Evolutionary conservation across 768 basidiomycete species (phyloP).

Genomic region (Podaxis rugospora): DNA sequence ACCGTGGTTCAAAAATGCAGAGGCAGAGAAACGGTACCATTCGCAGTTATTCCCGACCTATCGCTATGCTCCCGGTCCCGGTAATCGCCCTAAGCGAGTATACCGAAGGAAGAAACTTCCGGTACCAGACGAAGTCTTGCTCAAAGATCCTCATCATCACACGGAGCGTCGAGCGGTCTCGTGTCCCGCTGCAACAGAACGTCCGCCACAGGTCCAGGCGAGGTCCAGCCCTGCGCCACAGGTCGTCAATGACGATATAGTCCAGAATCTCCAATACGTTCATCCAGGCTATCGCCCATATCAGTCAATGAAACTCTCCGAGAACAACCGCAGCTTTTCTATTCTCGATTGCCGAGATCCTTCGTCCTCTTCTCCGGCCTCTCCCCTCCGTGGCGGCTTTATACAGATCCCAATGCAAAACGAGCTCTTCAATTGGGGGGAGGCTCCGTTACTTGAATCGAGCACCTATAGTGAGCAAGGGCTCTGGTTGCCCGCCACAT

Average conservation of each 20-base stretch:
- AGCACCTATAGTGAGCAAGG: neutral
- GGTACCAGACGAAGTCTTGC: neutral
- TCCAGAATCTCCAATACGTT: neutral
- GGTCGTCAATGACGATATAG: neutral
- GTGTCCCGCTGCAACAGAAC: neutral
- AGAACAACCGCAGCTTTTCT: neutral
- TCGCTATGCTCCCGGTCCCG: neutral
- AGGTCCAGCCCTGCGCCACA: neutral
- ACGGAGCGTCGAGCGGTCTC: too few relatives aligned
- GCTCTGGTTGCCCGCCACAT: neutral
- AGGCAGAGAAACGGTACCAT: neutral
- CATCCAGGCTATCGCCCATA: neutral
- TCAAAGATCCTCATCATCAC: neutral
- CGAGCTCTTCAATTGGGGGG: neutral
- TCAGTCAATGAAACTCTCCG: neutral
- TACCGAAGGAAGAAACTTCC: neutral
- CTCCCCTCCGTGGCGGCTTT: neutral
- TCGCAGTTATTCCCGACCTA: neutral
- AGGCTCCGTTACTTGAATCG: neutral
- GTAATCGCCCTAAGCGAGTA: neutral
- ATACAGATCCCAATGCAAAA: neutral
- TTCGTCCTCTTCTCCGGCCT: neutral
- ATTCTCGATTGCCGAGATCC: neutral
- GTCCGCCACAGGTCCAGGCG: neutral
- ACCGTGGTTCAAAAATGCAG: constrained; percentile 6